A percentile compares a stretch with the other conserved stretches of the same genome.
phyloP scores from a whole-genome alignment of 768 basidiomycete species.

The Fomitopsis serialis region DNA sequence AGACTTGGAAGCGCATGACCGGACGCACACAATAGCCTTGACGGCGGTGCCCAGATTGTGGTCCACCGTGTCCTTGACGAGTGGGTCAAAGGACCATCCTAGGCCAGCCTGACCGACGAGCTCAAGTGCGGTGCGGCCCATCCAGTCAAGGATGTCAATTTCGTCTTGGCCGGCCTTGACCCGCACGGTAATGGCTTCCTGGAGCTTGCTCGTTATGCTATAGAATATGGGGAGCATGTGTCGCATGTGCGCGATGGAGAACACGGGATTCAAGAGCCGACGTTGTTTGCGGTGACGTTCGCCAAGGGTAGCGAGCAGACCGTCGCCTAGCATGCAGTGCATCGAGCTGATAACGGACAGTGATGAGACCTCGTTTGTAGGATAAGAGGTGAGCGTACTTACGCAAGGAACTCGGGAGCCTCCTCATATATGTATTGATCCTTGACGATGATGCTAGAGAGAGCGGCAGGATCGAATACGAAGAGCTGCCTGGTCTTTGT shows the following conservation, averaged over 20 bases:
- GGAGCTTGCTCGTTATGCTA: slow-evolving; percentile 10
- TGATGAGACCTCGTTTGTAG: no score
- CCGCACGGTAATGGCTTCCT: slow-evolving; percentile 6
- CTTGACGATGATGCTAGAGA: slow-evolving; percentile 14
- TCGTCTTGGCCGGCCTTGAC: slow-evolving; percentile 5
- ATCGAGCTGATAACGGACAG: slow-evolving; percentile 6
- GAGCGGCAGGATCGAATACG: slow-evolving; percentile 9
- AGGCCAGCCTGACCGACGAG: slow-evolving; percentile 45
- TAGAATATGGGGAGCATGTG: slow-evolving; percentile 18
- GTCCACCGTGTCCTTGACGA: slow-evolving; percentile 25
- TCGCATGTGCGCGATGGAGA: slow-evolving; percentile 18
- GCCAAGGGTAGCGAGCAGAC: slow-evolving; percentile 20
- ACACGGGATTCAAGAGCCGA: slow-evolving; percentile 18
- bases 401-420: slow-evolving; percentile 8
- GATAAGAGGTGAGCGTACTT: not conserved
- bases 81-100: slow-evolving; percentile 32
- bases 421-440: slow-evolving; percentile 15
- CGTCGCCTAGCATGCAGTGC: slow-evolving; percentile 16
- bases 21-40: slow-evolving; percentile 25
- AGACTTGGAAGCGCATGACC: not conserved
- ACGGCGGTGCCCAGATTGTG: slow-evolving; percentile 9
- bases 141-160: slow-evolving; percentile 23
- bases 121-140: slow-evolving; percentile 23
- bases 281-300: slow-evolving; percentile 18
- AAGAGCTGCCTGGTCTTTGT: slow-evolving; percentile 5